phyloP scores from a whole-genome alignment of 2,329 filamentous ascomycete genomes.

The Diaporthe eres region DNA sequence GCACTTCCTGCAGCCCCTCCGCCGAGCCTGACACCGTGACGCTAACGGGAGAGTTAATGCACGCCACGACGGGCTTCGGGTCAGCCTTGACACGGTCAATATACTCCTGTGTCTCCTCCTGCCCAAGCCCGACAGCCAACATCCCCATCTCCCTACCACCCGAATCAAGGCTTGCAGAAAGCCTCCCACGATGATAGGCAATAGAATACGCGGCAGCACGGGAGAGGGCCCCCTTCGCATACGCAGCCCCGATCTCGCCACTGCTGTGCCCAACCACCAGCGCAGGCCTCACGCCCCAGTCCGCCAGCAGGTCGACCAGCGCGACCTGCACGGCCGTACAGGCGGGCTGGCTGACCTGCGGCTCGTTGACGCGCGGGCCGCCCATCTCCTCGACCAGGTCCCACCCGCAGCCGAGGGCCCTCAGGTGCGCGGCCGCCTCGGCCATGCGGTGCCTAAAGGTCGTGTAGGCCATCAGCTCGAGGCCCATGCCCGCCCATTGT shows the following conservation, averaged over 20 bases:
- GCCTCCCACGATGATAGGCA: conserved; percentile 43
- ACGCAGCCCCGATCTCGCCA: conserved; percentile 48
- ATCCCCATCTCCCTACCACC: conserved; percentile 32
- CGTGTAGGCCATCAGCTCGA: conserved; percentile 44
- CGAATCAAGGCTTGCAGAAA: conserved; percentile 36
- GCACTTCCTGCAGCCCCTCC: conserved; percentile 43
- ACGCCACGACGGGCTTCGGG: conserved; percentile 25
- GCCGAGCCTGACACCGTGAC: conserved; percentile 52
- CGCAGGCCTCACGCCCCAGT: conserved; percentile 42
- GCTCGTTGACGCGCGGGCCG: conserved; percentile 46
- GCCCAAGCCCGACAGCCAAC: conserved; percentile 24
- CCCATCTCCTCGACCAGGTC: conserved; percentile 48
- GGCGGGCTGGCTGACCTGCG: conserved; percentile 47
- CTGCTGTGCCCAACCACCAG: conserved; percentile 46
- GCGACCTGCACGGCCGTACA: conserved; percentile 55
- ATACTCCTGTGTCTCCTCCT: conserved; percentile 16
- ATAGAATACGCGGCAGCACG: conserved; percentile 41
- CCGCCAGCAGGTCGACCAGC: conserved; percentile 50
- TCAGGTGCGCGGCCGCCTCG: conserved; percentile 43
- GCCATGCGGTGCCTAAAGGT: conserved; percentile 45
- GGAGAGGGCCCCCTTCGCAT: conserved; percentile 43
- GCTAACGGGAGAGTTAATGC: conserved; percentile 46
- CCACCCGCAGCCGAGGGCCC: conserved; percentile 47
- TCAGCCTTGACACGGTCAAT: conserved; percentile 8
- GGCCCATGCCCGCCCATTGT: conserved; percentile 51